These are phyloP conservation scores for Epichloe coenophiala DNA, from an alignment of 2,329 filamentous ascomycete species.

Conservation along the genomic window DNA sequence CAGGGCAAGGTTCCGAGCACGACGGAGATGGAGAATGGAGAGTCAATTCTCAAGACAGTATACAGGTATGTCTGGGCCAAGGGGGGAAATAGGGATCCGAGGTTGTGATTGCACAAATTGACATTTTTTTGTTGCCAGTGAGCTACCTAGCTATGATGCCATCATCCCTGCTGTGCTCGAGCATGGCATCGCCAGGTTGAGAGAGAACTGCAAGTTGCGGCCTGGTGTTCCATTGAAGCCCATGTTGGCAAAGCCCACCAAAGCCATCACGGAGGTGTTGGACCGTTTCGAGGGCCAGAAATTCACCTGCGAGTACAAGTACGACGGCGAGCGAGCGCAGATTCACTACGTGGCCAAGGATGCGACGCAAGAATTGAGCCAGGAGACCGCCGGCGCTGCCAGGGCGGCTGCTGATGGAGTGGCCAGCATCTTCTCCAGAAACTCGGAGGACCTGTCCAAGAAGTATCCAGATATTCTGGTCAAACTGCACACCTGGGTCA, in stretches of 20 bases:
- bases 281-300: conserved; percentile 91
- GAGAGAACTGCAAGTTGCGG: conserved; percentile 77
- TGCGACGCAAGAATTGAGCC: conserved; percentile 53
- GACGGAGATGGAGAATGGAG: conserved; percentile 68
- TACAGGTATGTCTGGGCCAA: conserved; percentile 49
- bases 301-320: conserved; percentile 98
- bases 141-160: conserved; percentile 87
- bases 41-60: conserved; percentile 76
- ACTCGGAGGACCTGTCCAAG: conserved; percentile 91
- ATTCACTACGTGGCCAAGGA: conserved; percentile 92
- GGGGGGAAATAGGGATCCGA: neutral
- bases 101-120: neutral
- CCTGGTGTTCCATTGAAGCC: conserved; percentile 92
- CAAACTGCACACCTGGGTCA: conserved; percentile 82
- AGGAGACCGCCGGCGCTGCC: conserved; percentile 44
- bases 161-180: conserved; percentile 84
- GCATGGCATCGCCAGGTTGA: conserved; percentile 71
- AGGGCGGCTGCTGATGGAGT: conserved; percentile 60
- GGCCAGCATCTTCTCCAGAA: conserved; percentile 89
- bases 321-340: conserved; percentile 95
- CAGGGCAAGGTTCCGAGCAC: conserved; percentile 59
- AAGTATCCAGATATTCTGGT: conserved; percentile 94
- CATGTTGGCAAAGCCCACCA: conserved; percentile 97
- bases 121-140: conserved; percentile 28
- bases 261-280: conserved; percentile 92